These are phyloP conservation scores for Ophiostoma australiae DNA, from an alignment of 2,329 filamentous ascomycete species.

Conservation along the genomic window DNA sequence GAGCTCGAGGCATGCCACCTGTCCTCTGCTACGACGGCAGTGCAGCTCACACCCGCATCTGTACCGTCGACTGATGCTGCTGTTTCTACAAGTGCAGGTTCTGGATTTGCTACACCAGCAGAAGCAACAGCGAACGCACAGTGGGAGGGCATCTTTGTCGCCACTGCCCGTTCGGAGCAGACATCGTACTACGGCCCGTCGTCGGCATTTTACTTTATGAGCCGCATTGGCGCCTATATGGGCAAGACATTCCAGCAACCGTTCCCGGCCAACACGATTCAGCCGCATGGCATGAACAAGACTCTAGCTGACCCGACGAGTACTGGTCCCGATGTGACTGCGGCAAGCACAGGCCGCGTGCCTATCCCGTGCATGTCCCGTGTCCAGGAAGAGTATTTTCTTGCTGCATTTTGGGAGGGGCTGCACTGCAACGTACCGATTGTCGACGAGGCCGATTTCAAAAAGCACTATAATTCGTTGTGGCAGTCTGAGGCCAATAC, in stretches of 20 bases:
- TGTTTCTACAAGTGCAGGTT: background rate
- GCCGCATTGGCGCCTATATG: conserved; percentile 39
- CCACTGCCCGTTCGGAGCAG: conserved; percentile 36
- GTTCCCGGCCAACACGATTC: conserved; percentile 15
- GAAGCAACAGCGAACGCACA: conserved; percentile 4
- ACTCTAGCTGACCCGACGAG: background rate
- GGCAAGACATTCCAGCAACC: conserved; percentile 33
- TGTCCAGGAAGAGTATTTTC: conserved; percentile 41
- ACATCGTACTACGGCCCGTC: conserved; percentile 42
- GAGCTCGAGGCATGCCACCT: conserved; percentile 15
- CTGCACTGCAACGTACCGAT: conserved; percentile 38
- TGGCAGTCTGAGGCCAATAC: conserved; percentile 31
- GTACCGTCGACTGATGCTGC: background rate
- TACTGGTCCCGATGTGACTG: conserved; percentile 19
- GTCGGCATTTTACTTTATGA: conserved; percentile 44
- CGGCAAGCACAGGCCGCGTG: background rate
- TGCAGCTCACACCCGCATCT: background rate
- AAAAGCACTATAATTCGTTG: conserved; percentile 38
- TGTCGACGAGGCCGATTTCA: conserved; percentile 39
- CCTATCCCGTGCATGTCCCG: conserved; percentile 30
- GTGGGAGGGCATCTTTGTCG: conserved; percentile 36
- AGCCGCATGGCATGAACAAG: background rate
- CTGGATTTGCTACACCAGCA: too few relatives aligned
- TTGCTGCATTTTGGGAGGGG: conserved; percentile 40
- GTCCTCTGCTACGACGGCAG: background rate